phyloP scores from a whole-genome alignment of 225 moss, liverwort and hornwort genomes.

The Antitrichia curtipendula region DNA sequence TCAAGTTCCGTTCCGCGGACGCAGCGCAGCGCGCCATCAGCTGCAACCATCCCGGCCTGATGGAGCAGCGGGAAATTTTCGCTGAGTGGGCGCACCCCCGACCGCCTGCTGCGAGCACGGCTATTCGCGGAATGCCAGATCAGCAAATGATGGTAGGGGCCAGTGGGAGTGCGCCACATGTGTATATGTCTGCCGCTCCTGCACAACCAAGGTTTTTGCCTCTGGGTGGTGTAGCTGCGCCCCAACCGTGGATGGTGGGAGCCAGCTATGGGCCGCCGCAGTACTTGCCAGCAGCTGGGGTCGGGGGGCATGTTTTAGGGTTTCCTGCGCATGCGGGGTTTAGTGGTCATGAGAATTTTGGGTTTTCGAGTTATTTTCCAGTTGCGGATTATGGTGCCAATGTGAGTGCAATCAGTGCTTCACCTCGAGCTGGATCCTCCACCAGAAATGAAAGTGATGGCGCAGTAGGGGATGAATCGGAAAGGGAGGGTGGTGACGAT shows the following conservation, averaged over 20 bases:
- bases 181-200: background rate
- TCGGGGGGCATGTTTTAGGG: slow-evolving; percentile 1
- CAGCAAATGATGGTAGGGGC: background rate
- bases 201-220: background rate
- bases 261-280: background rate
- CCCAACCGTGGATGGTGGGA: background rate
- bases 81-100: slow-evolving; percentile 31
- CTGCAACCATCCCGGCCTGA: slow-evolving; percentile 31
- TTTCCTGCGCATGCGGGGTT: slow-evolving; percentile 1
- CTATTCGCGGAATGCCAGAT: background rate
- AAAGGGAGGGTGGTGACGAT: background rate
- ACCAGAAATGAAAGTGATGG: background rate
- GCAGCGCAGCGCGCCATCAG: slow-evolving; percentile 30
- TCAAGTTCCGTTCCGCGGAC: slow-evolving; percentile 15
- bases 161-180: background rate
- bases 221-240: background rate
- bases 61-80: slow-evolving; percentile 25
- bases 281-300: background rate
- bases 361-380: background rate
- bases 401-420: background rate
- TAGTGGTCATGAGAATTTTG: background rate
- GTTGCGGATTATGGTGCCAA: background rate
- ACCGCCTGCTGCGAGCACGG: background rate
- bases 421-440: background rate
- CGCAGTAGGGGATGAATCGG: background rate